A percentile compares a stretch with the other conserved stretches of the same genome.
These are phyloP conservation scores for Auxenochlorella pyrenoidosa DNA, from an alignment of 139 green algal species.

Conservation along the genomic window DNA sequence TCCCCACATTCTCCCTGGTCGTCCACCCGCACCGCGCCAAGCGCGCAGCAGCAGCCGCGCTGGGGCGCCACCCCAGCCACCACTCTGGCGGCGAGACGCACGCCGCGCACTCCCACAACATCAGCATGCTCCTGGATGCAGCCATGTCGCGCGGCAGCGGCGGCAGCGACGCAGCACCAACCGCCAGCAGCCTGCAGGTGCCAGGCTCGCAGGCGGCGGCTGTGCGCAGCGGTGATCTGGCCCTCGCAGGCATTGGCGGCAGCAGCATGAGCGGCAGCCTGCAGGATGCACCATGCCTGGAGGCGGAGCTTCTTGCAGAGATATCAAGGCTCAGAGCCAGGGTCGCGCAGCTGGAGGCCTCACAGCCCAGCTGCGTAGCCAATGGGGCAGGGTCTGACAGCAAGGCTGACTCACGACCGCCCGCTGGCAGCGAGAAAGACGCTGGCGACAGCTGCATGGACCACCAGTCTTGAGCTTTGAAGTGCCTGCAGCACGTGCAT, in stretches of 20 bases:
- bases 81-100: neutral
- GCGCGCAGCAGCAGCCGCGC: too few species aligned
- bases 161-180: neutral
- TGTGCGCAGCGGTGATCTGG: neutral
- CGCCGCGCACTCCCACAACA: neutral
- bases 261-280: neutral
- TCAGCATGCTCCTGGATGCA: neutral
- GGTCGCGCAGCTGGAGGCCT: neutral
- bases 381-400: neutral
- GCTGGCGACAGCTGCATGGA: too few species aligned
- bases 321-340: neutral
- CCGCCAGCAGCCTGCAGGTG: neutral
- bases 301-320: neutral
- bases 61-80: neutral
- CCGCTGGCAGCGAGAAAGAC: too few species aligned
- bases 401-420: too few species aligned
- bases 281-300: neutral
- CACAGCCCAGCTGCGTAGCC: neutral
- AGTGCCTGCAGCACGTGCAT: too few species aligned
- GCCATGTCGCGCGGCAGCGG: neutral
- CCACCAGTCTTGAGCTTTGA: too few species aligned
- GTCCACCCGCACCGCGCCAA: neutral
- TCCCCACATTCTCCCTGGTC: conserved; percentile 25
- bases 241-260: neutral
- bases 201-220: neutral